Conservation (phyloP, 208 protist species). For the Trichomonas tenax region DNA sequence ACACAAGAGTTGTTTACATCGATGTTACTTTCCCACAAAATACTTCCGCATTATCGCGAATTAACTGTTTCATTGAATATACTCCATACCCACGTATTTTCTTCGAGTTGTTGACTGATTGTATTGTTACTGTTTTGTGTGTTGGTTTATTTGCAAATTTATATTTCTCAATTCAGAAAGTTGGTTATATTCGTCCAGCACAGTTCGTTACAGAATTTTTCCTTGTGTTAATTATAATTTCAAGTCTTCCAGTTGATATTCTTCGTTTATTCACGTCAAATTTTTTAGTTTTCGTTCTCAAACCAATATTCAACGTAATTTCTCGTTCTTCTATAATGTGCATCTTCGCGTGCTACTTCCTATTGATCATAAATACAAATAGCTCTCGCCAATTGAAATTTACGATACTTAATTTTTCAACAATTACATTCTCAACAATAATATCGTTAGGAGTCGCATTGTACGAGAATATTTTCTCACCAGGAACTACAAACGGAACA, state of each 20-base stretch:
- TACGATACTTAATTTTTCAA: not conserved
- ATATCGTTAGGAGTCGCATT: not conserved
- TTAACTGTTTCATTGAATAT: not conserved
- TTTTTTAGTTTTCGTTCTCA: not conserved
- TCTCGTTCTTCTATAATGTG: not conserved
- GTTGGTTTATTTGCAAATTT: not conserved
- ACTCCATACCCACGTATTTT: not conserved
- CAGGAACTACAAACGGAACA: not conserved
- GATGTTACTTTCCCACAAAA: not conserved
- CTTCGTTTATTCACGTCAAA: not conserved
- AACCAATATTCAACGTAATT: not conserved
- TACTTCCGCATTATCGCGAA: not conserved
- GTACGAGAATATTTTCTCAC: not conserved
- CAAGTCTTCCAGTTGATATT: not conserved
- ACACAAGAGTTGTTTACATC: not conserved
- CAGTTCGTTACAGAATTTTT: not conserved
- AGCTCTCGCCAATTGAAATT: not conserved
- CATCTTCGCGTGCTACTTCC: not conserved
- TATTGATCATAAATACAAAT: not conserved
- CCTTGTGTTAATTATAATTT: not conserved
- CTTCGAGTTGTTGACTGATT: not conserved
- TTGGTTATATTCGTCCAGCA: not conserved
- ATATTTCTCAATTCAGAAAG: not conserved
- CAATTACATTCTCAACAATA: not conserved
- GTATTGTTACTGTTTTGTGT: not conserved